Evolutionary conservation across 306 rosid species (phyloP), one percentile per base, ranked within the genome.

Genomic region (Cucumis melo): DNA sequence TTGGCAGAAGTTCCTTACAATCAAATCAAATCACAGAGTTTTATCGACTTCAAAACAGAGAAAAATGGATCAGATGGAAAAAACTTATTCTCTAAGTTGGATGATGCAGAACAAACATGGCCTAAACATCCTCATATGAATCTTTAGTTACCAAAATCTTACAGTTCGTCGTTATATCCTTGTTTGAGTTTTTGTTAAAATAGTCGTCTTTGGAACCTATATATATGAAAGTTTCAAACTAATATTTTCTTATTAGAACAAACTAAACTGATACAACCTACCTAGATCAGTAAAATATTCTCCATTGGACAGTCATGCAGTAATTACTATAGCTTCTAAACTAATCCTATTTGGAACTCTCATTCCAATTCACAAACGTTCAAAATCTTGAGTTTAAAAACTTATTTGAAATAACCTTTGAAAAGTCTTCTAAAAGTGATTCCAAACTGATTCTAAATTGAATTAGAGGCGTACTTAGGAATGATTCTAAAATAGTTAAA

Each of bases 101-200:
- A 65, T 38, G 72, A 36, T 16, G 50, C 11, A 5, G 8, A 65
- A 16, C 24, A 65, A 19, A 65, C 27, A 2, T 16, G 50, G 50
- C 72, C 23, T 8, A 65, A 38, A 65, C 72, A 65, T 65, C 73
- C 51, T 65, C 73, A 65, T 51, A 65, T 65, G 73, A 65, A 65
- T 36, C 73, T 65, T 38, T 65, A 65, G 73, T 38, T 39, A 65
- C 73, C 73, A 38, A 65, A 65, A 19, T 65, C 51, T 8, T 1
- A 34, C 27, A 15, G 10, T 34, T 9, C 65, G 24, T 24, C 19
- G 24, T 59, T 12, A 23, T 11, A 23, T 11, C 36, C 65, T 59
- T 14, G 20, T 61, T 24, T 38, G 72, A 36, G 48, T 29, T 61
- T 61, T 11, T 27, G 67, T 29, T 2, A 15, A 32, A 1, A 24